Conservation (phyloP, 1,284 basidiomycete species). For the Coniferiporia sulphurascens region DNA sequence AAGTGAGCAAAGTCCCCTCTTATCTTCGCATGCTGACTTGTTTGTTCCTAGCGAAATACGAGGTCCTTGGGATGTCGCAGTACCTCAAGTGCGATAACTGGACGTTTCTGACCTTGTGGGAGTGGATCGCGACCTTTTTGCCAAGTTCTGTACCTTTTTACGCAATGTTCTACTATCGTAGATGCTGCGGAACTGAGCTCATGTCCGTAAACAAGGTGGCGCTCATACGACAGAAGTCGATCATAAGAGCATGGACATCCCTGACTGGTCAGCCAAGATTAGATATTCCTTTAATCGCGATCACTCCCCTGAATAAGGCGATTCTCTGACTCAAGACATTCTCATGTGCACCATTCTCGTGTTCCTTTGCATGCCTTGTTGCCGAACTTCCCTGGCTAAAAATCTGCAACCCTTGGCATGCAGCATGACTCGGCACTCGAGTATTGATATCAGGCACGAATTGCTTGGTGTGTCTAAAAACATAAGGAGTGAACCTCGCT, state of each 20-base stretch:
- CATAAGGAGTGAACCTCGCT: no score
- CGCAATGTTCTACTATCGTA: neutral
- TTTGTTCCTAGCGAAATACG: constrained; percentile 40
- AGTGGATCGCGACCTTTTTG: neutral
- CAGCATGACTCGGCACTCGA: neutral
- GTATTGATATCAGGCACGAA: neutral
- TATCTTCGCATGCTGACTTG: constrained; percentile 24
- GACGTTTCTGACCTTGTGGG: neutral
- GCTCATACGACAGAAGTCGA: neutral
- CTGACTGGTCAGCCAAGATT: neutral
- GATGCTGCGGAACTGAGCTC: neutral
- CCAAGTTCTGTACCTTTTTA: neutral
- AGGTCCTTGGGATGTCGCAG: constrained; percentile 58
- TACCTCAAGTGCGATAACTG: constrained; percentile 38
- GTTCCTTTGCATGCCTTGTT: neutral
- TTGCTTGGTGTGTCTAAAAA: no score
- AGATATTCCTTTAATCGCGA: neutral
- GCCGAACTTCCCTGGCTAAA: neutral
- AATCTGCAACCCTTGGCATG: neutral
- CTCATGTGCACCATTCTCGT: neutral
- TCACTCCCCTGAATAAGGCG: neutral
- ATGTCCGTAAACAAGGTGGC: neutral
- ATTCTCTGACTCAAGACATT: neutral
- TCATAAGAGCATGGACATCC: neutral
- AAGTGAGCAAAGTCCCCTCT: constrained; percentile 45